phyloP scores from a whole-genome alignment of 2,329 filamentous ascomycete species.

The Rhynchosporium graminicola region DNA sequence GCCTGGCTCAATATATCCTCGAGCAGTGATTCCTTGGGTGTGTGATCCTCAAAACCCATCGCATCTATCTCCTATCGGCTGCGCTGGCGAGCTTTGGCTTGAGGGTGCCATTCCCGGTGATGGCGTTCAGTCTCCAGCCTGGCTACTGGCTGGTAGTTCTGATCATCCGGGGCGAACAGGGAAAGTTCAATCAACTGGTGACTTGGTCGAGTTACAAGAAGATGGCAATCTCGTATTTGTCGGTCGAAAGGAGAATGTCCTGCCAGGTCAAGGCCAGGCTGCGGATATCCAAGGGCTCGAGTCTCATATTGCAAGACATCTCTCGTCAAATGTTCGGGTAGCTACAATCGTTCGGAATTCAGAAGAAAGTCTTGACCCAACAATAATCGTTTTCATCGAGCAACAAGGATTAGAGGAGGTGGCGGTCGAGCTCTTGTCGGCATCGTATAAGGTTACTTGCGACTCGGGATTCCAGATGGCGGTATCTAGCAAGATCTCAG shows the following conservation, averaged over 20 bases:
- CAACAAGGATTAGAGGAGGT: not conserved
- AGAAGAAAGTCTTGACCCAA: not conserved
- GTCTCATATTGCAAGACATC: slow-evolving; percentile 41
- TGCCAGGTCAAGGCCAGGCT: slow-evolving; percentile 43
- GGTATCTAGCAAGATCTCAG: slow-evolving; percentile 25
- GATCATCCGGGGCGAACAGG: slow-evolving; percentile 38
- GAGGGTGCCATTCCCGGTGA: slow-evolving; percentile 42
- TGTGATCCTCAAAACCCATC: slow-evolving; percentile 40
- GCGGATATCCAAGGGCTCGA: slow-evolving; percentile 46
- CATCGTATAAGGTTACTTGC: not conserved
- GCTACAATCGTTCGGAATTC: slow-evolving; percentile 37
- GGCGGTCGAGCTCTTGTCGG: not conserved
- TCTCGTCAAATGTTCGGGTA: slow-evolving; percentile 40
- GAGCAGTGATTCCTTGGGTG: slow-evolving; percentile 41
- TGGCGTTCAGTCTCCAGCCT: slow-evolving; percentile 38
- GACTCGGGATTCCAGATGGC: not conserved
- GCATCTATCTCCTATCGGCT: slow-evolving; percentile 46
- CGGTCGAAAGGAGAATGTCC: slow-evolving; percentile 36
- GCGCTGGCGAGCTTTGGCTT: slow-evolving; percentile 44
- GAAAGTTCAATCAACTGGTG: slow-evolving; percentile 36
- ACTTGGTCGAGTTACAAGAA: slow-evolving; percentile 36
- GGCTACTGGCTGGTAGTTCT: slow-evolving; percentile 43
- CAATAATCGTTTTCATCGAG: slow-evolving; percentile 14
- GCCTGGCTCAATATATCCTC: slow-evolving; percentile 42
- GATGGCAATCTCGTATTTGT: slow-evolving; percentile 38